Evolutionary conservation across 2,329 filamentous ascomycete genomes (phyloP), one percentile per base, ranked within the genome.

Genomic region (Fusarium algeriense): DNA sequence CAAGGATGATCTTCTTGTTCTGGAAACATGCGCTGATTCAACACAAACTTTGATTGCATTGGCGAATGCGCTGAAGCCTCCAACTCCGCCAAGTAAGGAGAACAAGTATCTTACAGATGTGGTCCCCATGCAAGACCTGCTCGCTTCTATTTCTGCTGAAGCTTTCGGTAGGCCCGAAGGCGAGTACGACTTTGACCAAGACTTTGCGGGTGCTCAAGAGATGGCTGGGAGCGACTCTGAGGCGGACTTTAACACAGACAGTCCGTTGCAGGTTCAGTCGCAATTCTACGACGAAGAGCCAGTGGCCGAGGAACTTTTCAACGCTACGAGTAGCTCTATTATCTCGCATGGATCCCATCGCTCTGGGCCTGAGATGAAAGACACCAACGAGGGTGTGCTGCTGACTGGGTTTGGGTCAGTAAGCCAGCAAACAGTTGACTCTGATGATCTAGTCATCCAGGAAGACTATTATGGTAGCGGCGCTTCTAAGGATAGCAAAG

Each of bases 1-100:
- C 49, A 90, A 90, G 67, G 95, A 97, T 76, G 92, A 97, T 71
- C 86, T 99, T 3, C 85, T 99, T 57, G 91, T 99, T 37, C 83
- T 99, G 10, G 96, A 99, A 80, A 97, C 95, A 2, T 99, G 97
- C 76, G 96, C 96, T 34, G 96, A 99, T 81, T 99, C 96, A 3
- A 98, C 94, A 0, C 94, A 98, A 79, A 99, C 96, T 0, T 86
- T 99, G 17, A 91, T 97, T 56, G 87, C 88, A 4, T 87, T 97
- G 44, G 83, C 95, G 19, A 93, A 92, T 75, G 94, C 92, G 1
- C 85, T 99, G 7, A 90, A 91, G 40, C 96, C 95, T 7, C 95
- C 96, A 2, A 91, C 90, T 11, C 92, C 94, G 1, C 94, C 95
- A 2, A 95, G 89, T 76, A 93, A 92, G 67, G 91, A 92, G 73